Evolutionary conservation across 2,329 filamentous ascomycete genomes (phyloP).

Genomic region (Pseudogymnoascus sp.): DNA sequence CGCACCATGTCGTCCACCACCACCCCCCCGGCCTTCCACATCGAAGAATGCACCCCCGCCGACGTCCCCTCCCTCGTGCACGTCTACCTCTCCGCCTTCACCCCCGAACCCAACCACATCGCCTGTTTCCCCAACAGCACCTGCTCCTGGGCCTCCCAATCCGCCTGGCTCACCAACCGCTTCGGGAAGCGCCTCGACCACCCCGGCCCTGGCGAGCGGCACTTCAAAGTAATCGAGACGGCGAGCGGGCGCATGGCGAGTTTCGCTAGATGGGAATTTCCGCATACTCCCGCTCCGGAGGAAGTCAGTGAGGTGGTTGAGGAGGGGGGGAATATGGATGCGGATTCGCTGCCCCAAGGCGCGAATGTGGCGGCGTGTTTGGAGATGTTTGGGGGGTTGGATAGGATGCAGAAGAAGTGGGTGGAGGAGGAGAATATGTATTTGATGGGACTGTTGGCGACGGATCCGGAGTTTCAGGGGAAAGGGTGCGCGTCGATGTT

Average conservation of each 20-base stretch:
- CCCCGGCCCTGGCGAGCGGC: conserved; percentile 18
- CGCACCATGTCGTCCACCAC: neutral
- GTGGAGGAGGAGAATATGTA: conserved; percentile 27
- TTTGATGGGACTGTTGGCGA: conserved; percentile 30
- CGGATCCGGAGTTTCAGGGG: conserved; percentile 29
- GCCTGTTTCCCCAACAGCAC: conserved; percentile 5
- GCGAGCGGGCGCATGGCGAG: conserved; percentile 25
- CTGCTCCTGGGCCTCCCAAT: conserved; percentile 16
- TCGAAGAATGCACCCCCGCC: conserved; percentile 16
- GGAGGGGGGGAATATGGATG: conserved; percentile 12
- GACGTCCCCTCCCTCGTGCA: conserved; percentile 26
- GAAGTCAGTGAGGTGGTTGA: neutral
- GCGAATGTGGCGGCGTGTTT: conserved; percentile 23
- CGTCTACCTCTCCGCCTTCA: conserved; percentile 24
- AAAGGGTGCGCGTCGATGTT: conserved; percentile 30
- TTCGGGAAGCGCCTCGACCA: conserved; percentile 24
- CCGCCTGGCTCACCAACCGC: conserved; percentile 26
- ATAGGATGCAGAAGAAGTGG: conserved; percentile 24
- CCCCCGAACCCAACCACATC: conserved; percentile 11
- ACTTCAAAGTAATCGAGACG: conserved; percentile 29
- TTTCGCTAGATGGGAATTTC: conserved; percentile 30
- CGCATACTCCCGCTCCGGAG: conserved; percentile 20
- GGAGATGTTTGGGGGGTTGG: conserved; percentile 26
- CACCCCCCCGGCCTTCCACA: neutral
- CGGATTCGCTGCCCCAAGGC: conserved; percentile 24